Evolutionary conservation across 768 basidiomycete species (phyloP), one percentile per base, ranked within the genome.

Genomic region (Rhodocollybia butyracea): DNA sequence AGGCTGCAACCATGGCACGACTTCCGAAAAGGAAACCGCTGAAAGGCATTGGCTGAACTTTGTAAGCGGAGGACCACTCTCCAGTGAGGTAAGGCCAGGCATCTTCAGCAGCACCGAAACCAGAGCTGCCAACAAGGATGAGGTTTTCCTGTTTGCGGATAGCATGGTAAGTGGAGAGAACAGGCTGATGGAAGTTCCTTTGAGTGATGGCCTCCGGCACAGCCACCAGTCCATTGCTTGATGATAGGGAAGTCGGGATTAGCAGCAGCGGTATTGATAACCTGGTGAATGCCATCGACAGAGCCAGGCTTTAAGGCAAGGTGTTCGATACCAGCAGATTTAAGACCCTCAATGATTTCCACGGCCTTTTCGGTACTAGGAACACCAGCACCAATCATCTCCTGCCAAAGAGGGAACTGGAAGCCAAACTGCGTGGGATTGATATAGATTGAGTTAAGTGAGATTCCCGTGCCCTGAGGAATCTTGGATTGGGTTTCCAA

Each of bases 281-380:
- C 97, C 71, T 98, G 96, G 40, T 94, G 88, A 62, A 99, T 96
- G 51, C 97, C 97, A 59, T 98, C 96, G 53, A 98, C 88, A 12
- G 94, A 97, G 58, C 97, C 96, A 22, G 97, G 97, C 77, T 99
- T 99, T 85, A 98, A 98, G 0, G 94, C 82, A 59, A 99, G 85
- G 67, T 99, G 97, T 72, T 89, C 91, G 71, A 98, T 96, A 22
- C 96, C 96, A 48, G 90, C 89, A 31, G 68, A 73, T 62, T 81
- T 82, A 45, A 99, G 75, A 3, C 86, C 91, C 13, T 78, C 83
- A 60, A 98, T 97, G 72, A 99, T 98, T 72, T 98, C 96, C 42
- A 87, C 87, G 2, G 96, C 95, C 73, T 98, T 99, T 73, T 98
- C 97, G 2, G 93, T 93, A 62, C 83, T 90, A 8, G 97, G 97